Base-by-base conservation (phyloP, 768 basidiomycete species). In the Lactarius hengduanensis region DNA sequence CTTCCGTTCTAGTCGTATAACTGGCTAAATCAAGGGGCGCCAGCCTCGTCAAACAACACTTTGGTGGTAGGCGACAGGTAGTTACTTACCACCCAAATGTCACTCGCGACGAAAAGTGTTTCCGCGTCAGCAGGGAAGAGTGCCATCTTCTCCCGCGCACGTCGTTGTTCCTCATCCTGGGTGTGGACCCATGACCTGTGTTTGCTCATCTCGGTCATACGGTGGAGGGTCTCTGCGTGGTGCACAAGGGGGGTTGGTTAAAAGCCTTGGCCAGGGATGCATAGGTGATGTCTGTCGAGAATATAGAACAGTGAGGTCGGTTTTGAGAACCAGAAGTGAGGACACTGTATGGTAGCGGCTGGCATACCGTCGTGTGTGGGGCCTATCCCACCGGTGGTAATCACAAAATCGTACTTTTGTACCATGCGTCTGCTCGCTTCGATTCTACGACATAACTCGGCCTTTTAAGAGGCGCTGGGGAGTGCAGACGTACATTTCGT, bases 351-450 rank as follows among this genome's bases (percentile, higher is more conserved):
- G 16, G 41, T 28, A 57, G 56, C 18, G 32, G 28, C n/a, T 4
- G 20, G 74, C 82, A 63, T 69, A 91, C 92, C 92, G 73, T 93
- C 93, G 72, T 94, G 92, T 15, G 93, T 96, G 3, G 93, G 92
- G 0, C 94, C 94, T 62, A 97, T 94, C 0, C 96, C 95, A 1
- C 96, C 95, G 15, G 87, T 89, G 0, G 93, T 96, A 61, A 98
- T 82, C 34, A 97, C 94, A 71, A 95, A 88, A 75, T 97, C 96
- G 75, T 94, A 96, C 56, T 83, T 84, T 43, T 81, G 77, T 45
- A 90, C 88, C 83, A 98, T 86, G 22, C 94, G 81, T 67, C 85
- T 80, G 41, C 91, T 92, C 7, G 96, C 94, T 73, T 96, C 92
- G 65, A 91, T 80, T 66, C 93, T 95, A 73, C 40, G 45, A 56